Percentiles rank a stretch among this genome's conserved stretches.
Conservation (phyloP, 208 protist genomes). For the Acanthamoeba culbertsoni region DNA sequence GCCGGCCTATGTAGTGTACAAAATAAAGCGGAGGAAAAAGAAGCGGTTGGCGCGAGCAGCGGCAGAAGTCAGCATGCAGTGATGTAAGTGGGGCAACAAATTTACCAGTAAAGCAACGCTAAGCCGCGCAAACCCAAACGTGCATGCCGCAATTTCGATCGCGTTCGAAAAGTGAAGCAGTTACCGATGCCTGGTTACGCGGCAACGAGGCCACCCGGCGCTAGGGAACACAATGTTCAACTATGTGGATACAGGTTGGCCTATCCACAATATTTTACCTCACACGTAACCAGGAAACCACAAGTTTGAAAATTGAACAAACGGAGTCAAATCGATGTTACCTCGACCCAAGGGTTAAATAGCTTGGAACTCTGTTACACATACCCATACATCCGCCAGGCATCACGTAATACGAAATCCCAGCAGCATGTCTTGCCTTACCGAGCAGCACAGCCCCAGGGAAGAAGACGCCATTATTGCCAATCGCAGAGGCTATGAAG, state of each 20-base stretch:
- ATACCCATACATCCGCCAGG: too few species aligned
- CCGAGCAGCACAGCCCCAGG: neutral
- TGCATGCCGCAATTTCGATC: neutral
- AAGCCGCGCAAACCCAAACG: neutral
- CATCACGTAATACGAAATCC: neutral
- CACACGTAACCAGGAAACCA: too few species aligned
- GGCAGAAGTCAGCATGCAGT: neutral
- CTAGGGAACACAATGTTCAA: too few species aligned
- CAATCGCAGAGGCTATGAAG: neutral
- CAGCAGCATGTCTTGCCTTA: neutral
- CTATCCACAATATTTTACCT: too few species aligned
- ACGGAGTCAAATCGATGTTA: too few species aligned
- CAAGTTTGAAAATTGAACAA: too few species aligned
- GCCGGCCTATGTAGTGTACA: conserved; percentile 11
- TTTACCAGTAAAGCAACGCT: neutral
- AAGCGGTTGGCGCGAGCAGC: neutral
- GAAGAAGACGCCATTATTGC: neutral
- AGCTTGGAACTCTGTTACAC: too few species aligned
- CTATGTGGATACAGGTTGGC: neutral
- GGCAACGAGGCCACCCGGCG: too few species aligned
- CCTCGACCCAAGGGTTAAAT: too few species aligned
- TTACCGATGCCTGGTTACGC: neutral
- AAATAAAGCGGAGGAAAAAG: neutral
- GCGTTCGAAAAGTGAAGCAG: neutral
- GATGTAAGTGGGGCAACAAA: neutral